A percentile compares a stretch with the other conserved stretches of the same genome.
phyloP scores from a whole-genome alignment of 495 filamentous ascomycete species.

The Poronia punctata region DNA sequence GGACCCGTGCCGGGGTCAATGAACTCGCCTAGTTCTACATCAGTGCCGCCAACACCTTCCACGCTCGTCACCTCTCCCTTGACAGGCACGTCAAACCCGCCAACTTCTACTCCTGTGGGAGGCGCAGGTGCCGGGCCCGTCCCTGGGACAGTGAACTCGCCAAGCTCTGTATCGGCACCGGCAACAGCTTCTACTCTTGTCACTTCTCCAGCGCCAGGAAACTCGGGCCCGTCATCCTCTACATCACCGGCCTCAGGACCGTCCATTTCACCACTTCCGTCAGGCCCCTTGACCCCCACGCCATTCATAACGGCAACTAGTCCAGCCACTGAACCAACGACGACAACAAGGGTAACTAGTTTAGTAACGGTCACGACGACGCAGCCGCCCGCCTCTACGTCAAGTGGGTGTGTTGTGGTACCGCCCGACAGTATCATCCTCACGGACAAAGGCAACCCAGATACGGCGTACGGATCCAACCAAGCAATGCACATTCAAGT shows the following conservation, averaged over 20 bases:
- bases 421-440: slow-evolving; percentile 45
- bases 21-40: slow-evolving; percentile 7
- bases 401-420: slow-evolving; percentile 7
- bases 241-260: neutral
- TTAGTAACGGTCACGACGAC: slow-evolving; percentile 3
- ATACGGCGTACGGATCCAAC: slow-evolving; percentile 23
- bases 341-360: slow-evolving; percentile 8
- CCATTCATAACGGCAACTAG: slow-evolving; percentile 2
- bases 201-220: too few relatives aligned
- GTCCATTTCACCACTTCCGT: too few relatives aligned
- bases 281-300: neutral
- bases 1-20: neutral
- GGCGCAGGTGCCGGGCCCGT: too few relatives aligned
- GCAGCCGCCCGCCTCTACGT: neutral
- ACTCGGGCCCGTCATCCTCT: too few relatives aligned
- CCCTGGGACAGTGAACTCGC: too few relatives aligned
- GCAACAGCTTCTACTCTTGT: neutral
- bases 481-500: slow-evolving; percentile 52
- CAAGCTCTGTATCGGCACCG: neutral
- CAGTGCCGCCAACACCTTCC: neutral
- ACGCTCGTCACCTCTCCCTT: slow-evolving; percentile 6
- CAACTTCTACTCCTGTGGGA: neutral
- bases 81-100: neutral
- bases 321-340: slow-evolving; percentile 2
- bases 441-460: slow-evolving; percentile 48